A percentile compares a stretch with the other conserved stretches of the same genome.
Evolutionary conservation across 805 yeast species (phyloP).

Genomic region (Myxozyma melibiosi): DNA sequence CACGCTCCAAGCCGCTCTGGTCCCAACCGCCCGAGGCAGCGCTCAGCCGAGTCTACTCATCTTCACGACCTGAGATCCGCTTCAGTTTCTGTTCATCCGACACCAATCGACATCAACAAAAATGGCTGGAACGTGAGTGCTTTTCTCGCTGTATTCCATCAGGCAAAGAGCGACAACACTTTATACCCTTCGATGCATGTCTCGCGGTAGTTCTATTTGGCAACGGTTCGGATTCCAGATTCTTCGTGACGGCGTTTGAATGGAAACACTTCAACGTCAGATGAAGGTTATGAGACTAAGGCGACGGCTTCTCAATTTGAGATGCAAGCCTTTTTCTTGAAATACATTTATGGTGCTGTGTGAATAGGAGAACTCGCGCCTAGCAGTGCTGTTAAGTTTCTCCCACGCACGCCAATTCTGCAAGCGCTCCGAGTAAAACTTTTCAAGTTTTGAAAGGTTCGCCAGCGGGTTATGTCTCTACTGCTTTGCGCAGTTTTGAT

Average conservation of each 20-base stretch:
- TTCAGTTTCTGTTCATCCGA: background rate
- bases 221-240: conserved; percentile 7
- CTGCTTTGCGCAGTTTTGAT: conserved; percentile 28
- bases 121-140: conserved; percentile 33
- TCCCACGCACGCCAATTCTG: conserved; percentile 9
- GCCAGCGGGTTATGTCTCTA: conserved; percentile 32
- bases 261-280: background rate
- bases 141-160: background rate
- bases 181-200: too few species aligned
- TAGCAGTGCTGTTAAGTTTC: conserved; percentile 13
- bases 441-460: background rate
- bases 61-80: background rate
- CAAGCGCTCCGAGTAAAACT: background rate
- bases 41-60: background rate
- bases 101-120: conserved; percentile 6
- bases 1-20: background rate
- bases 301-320: background rate
- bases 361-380: conserved; percentile 11
- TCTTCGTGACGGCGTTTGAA: conserved; percentile 5
- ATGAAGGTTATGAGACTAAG: conserved; percentile 27
- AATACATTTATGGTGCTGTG: conserved; percentile 17
- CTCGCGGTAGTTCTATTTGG: background rate
- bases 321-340: conserved; percentile 24
- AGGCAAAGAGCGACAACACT: too few species aligned
- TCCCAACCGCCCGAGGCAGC: conserved; percentile 1